Evolutionary conservation across 345 rosid species (phyloP), one percentile per base, ranked within the genome.

Genomic region (Aurinia saxatilis): DNA sequence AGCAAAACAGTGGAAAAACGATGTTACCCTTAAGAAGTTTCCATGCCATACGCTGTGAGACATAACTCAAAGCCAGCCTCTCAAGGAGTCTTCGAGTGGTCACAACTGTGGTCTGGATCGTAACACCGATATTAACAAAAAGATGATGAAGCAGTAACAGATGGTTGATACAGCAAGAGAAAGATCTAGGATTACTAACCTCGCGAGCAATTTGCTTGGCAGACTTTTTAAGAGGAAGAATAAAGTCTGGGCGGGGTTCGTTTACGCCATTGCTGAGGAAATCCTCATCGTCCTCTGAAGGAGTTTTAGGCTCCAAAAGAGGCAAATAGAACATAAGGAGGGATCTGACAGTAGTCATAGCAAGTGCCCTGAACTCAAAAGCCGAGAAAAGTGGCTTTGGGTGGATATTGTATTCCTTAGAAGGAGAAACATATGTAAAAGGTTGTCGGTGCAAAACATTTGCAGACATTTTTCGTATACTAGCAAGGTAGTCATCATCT

Each of bases 41-140:
- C 97, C 97, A 93, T 27, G 99, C 99, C 79, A 83, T 78, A 68
- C 87, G 84, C 74, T 81, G 96, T 25, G 97, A 93, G 67, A 79
- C 81, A 78, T 85, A 76, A 70, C 80, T 79, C 42, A 84, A 71
- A 65, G 99, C 87, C 71, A 93, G 79, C 77, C 97, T 87, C 81
- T 93, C 97, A 38, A 93, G 78, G 35, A 90, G 27, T 65, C 99
- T 80, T 52, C 97, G 76, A 70, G 96, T 85, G 30, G 99, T 93
- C 38, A 85, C 90, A 65, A 90, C 87, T 17, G 90, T 78, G 10
- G 96, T 87, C 99, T 90, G 79, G 49, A 60, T 63, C 52, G 67
- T 34, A 29, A 74, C 8, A 76, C 41, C 53, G 1, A 66, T 21
- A 12, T 4, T 30, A 45, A 16, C 35, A 37, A 7, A 11, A 39